Evolutionary conservation across 441 rosid genomes (phyloP).

Genomic region (Eutrema salsugineum): DNA sequence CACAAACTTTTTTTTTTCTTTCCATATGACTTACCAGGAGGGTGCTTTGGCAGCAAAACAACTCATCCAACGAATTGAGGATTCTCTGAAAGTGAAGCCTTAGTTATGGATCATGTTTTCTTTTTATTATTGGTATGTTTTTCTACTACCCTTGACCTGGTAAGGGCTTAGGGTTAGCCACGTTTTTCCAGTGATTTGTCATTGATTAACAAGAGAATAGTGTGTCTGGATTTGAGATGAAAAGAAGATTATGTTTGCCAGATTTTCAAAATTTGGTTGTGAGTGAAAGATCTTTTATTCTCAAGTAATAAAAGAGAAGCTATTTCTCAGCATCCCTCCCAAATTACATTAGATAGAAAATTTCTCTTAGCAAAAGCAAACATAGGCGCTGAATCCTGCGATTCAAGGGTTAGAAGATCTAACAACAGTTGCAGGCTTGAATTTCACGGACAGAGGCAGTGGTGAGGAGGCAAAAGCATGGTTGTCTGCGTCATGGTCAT

Average conservation of each 20-base stretch:
- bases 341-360: background rate
- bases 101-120: conserved; percentile 31
- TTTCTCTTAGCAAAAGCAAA: background rate
- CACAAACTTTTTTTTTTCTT: background rate
- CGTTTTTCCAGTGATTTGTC: background rate
- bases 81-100: conserved; percentile 57
- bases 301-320: background rate
- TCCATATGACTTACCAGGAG: conserved; percentile 39
- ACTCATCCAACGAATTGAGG: conserved; percentile 61
- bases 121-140: background rate
- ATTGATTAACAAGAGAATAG: background rate
- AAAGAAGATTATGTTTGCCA: background rate
- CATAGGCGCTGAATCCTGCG: background rate
- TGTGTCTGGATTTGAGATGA: background rate
- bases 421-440: conserved; percentile 27
- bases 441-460: conserved; percentile 2
- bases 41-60: conserved; percentile 73
- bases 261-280: background rate
- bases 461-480: conserved; percentile 27
- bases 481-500: no score
- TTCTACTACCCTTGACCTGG: background rate
- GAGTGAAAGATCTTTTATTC: conserved; percentile 13
- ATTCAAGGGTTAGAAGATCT: conserved; percentile 24
- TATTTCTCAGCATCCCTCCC: background rate
- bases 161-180: background rate